Evolutionary conservation across 148 eudicot genomes (phyloP), one percentile per base, ranked within the genome.

Genomic region (Vaccinium macrocarpon): DNA sequence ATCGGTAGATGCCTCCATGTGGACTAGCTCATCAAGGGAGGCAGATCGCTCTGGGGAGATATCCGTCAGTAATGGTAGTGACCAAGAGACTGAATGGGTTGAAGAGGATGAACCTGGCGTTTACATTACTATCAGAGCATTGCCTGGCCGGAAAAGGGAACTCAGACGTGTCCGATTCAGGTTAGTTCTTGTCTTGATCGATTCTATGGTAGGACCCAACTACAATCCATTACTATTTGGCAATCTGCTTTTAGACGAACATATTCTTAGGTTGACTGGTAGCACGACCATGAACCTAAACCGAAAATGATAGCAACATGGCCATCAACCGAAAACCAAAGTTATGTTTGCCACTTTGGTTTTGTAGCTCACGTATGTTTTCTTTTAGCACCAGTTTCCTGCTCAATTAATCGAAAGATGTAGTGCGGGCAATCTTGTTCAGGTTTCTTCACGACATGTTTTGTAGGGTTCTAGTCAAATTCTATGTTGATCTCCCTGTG

Each of bases 141-240:
- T 93, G 87, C 94, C 99, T 64, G 95, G 93, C 48, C 98, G 96
- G 19, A 88, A 88, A 90, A 91, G 92, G 86, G 99, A 97, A 90
- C 96, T 97, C 76, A 93, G 92, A 83, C 99, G 99, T 49, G 99
- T 97, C 85, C 91, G 99, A 89, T 97, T 97, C 95, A 97, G 99
- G 99, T 97, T 88, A 64, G 74, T 86, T 49, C 38, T 27, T 29
- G 18, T 68, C 29, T 14, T 57, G 48, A 35, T 82, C 18, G 29
- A 15, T 12, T 29, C 23, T 15, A 23, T 32, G 32, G 35, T 15
- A 23, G 71, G 32, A 14, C 71, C 71, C 15, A 64, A 64, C 1
- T 64, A 32, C 32, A 64, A 68, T 68, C 42, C 14, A 68, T 68
- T 11, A 13, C 38, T 13, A 2, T 15, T 68, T 5, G 19, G 42